These are phyloP conservation scores for Aureobasidium sp. DNA, from an alignment of 2,329 filamentous ascomycete genomes.

Conservation along the genomic window DNA sequence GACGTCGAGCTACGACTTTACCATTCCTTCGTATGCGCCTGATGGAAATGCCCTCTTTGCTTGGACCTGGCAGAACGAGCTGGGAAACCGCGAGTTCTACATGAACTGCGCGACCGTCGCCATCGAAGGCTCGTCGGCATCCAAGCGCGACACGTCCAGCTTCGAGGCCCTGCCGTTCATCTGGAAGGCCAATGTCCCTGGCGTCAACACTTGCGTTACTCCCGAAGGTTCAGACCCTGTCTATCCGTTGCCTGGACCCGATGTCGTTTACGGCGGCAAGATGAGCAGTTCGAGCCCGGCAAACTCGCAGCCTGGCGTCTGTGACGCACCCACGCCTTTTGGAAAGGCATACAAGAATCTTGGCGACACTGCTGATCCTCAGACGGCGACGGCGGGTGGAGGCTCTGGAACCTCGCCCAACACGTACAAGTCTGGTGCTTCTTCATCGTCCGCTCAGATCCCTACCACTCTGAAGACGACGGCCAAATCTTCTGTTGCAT, in stretches of 20 bases:
- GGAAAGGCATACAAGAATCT: constrained; percentile 21
- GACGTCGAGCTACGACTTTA: constrained; percentile 52
- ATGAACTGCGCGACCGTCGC: constrained; percentile 72
- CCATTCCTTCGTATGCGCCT: constrained; percentile 55
- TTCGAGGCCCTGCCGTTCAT: constrained; percentile 29
- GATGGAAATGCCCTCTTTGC: constrained; percentile 54
- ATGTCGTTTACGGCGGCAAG: constrained; percentile 31
- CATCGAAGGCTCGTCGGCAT: constrained; percentile 31
- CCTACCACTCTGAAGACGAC: background rate
- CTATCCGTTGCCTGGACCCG: constrained; percentile 33
- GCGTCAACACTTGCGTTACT: constrained; percentile 33
- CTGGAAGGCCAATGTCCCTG: constrained; percentile 35
- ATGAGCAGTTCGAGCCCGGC: constrained; percentile 22
- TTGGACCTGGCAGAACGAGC: constrained; percentile 49
- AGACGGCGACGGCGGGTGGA: background rate
- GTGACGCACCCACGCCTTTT: constrained; percentile 23
- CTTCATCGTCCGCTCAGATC: background rate
- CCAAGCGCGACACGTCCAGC: constrained; percentile 1
- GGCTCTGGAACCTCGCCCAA: background rate
- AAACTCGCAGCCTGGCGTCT: constrained; percentile 19
- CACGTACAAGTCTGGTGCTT: constrained; percentile 1
- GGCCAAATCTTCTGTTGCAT: background rate
- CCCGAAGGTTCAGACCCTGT: constrained; percentile 30
- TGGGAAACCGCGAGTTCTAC: constrained; percentile 74
- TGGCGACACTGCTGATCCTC: background rate